Base-by-base conservation (phyloP, 2,329 filamentous ascomycete species). In the Aspergillus pseudonomiae region DNA sequence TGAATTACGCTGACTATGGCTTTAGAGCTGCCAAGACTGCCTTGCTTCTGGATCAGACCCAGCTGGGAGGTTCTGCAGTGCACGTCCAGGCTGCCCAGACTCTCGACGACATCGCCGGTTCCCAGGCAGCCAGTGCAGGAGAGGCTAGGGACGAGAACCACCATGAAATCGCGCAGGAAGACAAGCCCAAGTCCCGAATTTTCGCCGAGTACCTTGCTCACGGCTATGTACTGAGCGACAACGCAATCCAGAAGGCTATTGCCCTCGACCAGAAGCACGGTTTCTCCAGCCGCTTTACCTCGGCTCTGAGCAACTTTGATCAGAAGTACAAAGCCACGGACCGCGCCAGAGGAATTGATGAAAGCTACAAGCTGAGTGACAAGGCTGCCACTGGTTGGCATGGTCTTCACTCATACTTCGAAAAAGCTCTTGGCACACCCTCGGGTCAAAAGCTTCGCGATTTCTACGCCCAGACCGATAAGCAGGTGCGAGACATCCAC, bases 161-260 rank as follows among this genome's bases (percentile, higher is more conserved):
- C 58, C 85, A 93, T 72, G 88, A 93, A 71, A 89, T 98, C 72
- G 88, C 90, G 16, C 95, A 99, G 77, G 95, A 99, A 81, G 93
- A 98, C 84, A 99, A 99, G 86, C 95, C 95, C 19, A 91, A 94
- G 73, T 88, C 91, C 46, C 92, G 95, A 73, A 97, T 99, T 78
- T 80, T 97, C 57, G 95, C 95, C 68, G 95, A 99, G 83, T 97
- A 98, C 80, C 90, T 99, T 39, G 94, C 95, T 12, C 93, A 97
- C 73, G 95, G 95, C 71, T 99, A 99, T 82, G 86, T 89, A 45
- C 85, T 98, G 68, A 93, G 86, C 65, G 89, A 91, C 75, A 83
- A 86, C 62, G 91, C 92, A 57, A 89, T 97, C 71, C 87, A 95
- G 82, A 86, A 86, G 67, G 94, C 93, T 67, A 91, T 99, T 73